A percentile compares a stretch with the other conserved stretches of the same genome.
Evolutionary conservation across 768 basidiomycete genomes (phyloP).

Genomic region (Trametes cinnabarina): DNA sequence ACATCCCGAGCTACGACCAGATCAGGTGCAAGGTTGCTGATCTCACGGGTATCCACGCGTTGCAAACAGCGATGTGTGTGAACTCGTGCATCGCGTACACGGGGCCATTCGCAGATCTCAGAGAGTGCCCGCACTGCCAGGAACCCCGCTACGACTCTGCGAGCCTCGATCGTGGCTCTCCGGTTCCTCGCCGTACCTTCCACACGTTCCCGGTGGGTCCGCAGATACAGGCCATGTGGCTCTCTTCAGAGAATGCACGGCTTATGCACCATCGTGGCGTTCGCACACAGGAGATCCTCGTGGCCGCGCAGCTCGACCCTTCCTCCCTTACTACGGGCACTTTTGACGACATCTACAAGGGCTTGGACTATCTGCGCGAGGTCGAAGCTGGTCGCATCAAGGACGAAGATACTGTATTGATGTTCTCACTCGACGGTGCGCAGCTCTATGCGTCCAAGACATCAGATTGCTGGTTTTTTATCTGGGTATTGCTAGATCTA

Average conservation of each 20-base stretch:
- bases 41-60: slow-evolving; percentile 32
- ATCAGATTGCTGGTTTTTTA: slow-evolving; percentile 34
- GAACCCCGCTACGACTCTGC: slow-evolving; percentile 30
- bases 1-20: slow-evolving; percentile 13
- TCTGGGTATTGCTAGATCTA: slow-evolving; percentile 29
- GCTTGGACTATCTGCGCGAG: slow-evolving; percentile 28
- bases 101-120: slow-evolving; percentile 33
- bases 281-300: background rate
- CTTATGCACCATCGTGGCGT: slow-evolving; percentile 1
- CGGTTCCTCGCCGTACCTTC: slow-evolving; percentile 32
- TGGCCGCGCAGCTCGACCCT: background rate
- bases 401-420: slow-evolving; percentile 26
- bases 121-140: slow-evolving; percentile 33
- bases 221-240: slow-evolving; percentile 40
- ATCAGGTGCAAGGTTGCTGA: background rate
- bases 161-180: background rate
- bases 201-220: slow-evolving; percentile 42
- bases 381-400: slow-evolving; percentile 20
- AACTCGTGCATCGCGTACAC: slow-evolving; percentile 42
- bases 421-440: slow-evolving; percentile 27
- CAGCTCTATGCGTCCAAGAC: slow-evolving; percentile 31
- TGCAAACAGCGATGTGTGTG: slow-evolving; percentile 42
- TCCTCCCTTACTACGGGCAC: background rate
- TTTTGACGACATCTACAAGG: slow-evolving; percentile 33
- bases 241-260: background rate